phyloP scores from a whole-genome alignment of 148 eudicot genomes.

The Fagopyrum homotropicum region DNA sequence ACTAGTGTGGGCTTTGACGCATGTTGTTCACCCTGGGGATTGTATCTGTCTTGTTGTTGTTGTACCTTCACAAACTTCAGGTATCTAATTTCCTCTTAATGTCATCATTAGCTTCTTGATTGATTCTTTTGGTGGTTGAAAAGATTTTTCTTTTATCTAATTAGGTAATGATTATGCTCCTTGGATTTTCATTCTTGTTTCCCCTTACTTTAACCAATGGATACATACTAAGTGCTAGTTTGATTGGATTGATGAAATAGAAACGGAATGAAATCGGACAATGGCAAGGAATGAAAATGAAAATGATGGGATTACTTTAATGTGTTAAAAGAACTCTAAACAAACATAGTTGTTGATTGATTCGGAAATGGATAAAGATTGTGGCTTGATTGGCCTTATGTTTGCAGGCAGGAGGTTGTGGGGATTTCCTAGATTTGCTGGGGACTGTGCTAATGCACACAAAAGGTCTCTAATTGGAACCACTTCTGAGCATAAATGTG shows the following conservation, averaged over 20 bases:
- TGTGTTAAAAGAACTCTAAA: no score
- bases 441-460: conserved; percentile 47
- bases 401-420: conserved; percentile 48
- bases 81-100: conserved; percentile 26
- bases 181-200: not conserved
- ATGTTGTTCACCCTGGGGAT: conserved; percentile 70
- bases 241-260: no score
- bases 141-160: conserved; percentile 6
- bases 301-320: no score
- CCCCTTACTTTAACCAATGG: not conserved
- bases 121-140: not conserved
- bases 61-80: conserved; percentile 43
- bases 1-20: conserved; percentile 66
- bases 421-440: conserved; percentile 47
- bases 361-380: not conserved
- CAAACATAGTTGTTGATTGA: no score
- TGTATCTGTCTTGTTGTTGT: conserved; percentile 60
- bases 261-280: no score
- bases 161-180: conserved; percentile 12
- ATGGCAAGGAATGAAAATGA: no score
- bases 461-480: conserved; percentile 50
- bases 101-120: not conserved
- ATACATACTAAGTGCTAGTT: not conserved
- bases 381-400: not conserved
- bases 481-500: conserved; percentile 44